Conservation (phyloP, 441 rosid genomes). For the Macaranga tanarius region DNA sequence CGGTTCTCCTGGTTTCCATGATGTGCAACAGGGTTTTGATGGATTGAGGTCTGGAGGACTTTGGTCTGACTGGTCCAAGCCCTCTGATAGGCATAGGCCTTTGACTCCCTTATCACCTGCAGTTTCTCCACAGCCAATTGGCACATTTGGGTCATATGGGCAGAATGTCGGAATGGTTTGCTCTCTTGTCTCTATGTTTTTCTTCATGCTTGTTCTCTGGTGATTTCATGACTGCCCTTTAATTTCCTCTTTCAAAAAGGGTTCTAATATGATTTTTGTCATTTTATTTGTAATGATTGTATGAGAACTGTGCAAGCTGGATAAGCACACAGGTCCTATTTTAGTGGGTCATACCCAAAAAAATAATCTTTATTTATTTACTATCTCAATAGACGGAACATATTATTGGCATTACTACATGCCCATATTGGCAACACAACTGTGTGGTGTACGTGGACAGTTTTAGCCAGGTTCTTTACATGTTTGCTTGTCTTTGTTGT, state of each 20-base stretch:
- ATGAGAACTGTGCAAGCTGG: too few relatives aligned
- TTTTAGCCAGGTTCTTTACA: not conserved
- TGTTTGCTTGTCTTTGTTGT: not conserved
- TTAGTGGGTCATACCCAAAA: not conserved
- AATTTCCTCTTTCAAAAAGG: not conserved
- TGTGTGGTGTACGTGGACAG: too few relatives aligned
- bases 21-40: constrained; percentile 71
- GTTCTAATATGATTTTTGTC: not conserved
- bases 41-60: constrained; percentile 67
- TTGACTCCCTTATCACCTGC: constrained; percentile 44
- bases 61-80: constrained; percentile 81
- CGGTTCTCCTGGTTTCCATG: constrained; percentile 60
- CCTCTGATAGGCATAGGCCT: constrained; percentile 64
- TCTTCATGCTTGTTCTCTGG: not conserved
- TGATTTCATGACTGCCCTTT: not conserved
- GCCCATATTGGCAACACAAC: too few relatives aligned
- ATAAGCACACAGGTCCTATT: not conserved
- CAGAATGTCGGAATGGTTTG: constrained; percentile 63
- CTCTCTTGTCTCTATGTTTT: constrained; percentile 16
- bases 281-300: not conserved
- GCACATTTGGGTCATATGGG: constrained; percentile 64
- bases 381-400: not conserved
- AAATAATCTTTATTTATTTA: not conserved
- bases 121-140: constrained; percentile 62
- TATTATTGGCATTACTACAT: too few relatives aligned